Evolutionary conservation across 768 basidiomycete genomes (phyloP).

Genomic region (Russula ochroleuca): DNA sequence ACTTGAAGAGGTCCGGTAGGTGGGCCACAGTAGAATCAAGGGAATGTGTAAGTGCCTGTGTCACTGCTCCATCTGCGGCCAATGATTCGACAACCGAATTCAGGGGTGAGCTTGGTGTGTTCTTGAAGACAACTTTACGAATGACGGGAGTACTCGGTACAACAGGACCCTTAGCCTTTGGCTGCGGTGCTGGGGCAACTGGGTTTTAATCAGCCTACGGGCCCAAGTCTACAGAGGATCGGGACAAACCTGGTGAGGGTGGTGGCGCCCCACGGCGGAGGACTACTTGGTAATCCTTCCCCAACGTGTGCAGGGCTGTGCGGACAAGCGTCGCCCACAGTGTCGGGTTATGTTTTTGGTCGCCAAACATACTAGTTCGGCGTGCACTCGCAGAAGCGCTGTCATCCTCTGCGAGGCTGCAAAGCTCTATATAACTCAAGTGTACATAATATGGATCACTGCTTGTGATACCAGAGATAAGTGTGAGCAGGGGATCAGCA

Average conservation of each 20-base stretch:
- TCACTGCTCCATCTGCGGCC: constrained; percentile 48
- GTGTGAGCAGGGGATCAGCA: constrained; percentile 49
- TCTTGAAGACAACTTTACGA: constrained; percentile 45
- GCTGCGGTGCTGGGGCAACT: constrained; percentile 33
- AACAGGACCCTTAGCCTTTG: constrained; percentile 39
- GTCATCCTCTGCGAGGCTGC: constrained; percentile 44
- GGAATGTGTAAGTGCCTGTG: constrained; percentile 44
- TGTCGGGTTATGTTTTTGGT: constrained; percentile 60
- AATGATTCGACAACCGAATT: constrained; percentile 51
- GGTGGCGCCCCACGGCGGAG: constrained; percentile 52
- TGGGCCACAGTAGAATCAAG: constrained; percentile 47
- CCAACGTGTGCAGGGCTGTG: constrained; percentile 56
- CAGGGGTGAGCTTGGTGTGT: constrained; percentile 46
- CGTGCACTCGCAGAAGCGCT: constrained; percentile 41
- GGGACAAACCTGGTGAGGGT: constrained; percentile 23
- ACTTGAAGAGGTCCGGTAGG: constrained; percentile 47
- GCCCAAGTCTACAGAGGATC: constrained; percentile 7
- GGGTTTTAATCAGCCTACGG: constrained; percentile 25
- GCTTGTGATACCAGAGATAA: constrained; percentile 63
- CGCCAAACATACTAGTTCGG: constrained; percentile 57
- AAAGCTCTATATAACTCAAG: constrained; percentile 64
- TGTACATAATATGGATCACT: constrained; percentile 49
- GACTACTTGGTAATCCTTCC: constrained; percentile 64
- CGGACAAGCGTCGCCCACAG: constrained; percentile 61
- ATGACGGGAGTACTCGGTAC: constrained; percentile 38